Conservation (phyloP, 441 rosid genomes). For the Syzygium syzygioides region DNA sequence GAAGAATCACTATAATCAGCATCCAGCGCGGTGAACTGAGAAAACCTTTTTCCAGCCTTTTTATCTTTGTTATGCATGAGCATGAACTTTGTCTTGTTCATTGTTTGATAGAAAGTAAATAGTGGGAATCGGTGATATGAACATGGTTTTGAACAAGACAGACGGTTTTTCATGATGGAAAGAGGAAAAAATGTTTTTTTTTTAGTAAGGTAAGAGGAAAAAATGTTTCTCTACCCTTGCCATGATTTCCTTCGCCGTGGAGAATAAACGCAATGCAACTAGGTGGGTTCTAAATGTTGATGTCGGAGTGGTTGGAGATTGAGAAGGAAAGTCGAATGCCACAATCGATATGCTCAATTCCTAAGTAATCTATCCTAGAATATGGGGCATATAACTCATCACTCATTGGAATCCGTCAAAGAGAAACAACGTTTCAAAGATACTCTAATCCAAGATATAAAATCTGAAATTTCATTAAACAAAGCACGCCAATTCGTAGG, state of each 20-base stretch:
- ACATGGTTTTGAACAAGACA: constrained; percentile 5
- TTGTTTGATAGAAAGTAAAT: constrained; percentile 25
- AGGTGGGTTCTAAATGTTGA: neutral
- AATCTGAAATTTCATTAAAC: neutral
- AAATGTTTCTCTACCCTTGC: neutral
- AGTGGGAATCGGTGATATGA: constrained; percentile 15
- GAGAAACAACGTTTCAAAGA: neutral
- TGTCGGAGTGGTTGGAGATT: neutral
- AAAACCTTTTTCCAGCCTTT: neutral
- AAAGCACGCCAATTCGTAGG: neutral
- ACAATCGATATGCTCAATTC: neutral
- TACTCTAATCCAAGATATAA: neutral
- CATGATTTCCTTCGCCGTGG: neutral
- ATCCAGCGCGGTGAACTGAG: constrained; percentile 45
- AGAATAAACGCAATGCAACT: neutral
- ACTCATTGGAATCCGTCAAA: neutral
- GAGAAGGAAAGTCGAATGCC: neutral
- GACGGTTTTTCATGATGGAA: neutral
- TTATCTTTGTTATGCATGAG: constrained; percentile 2
- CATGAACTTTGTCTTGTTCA: constrained; percentile 16
- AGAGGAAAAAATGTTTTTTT: no score
- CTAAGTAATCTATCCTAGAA: neutral
- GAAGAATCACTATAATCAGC: constrained; percentile 82
- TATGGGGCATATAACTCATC: neutral
- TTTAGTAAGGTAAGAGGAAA: no score